Conservation (phyloP, 176 grass and related monocot species). For the Pontederia crassipes region DNA sequence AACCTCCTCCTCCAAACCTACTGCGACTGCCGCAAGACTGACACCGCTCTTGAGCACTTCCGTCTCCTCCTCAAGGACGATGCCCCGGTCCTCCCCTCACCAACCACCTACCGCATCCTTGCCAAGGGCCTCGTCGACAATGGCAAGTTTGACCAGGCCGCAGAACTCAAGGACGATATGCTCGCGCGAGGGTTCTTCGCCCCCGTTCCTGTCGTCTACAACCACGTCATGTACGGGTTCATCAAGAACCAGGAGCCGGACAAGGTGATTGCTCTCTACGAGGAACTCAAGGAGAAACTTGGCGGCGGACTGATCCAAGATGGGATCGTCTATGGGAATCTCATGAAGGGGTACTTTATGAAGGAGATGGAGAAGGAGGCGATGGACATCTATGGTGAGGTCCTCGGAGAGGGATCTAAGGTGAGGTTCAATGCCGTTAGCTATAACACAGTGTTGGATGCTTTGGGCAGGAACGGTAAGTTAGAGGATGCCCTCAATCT, state of each 20-base stretch:
- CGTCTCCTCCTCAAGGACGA: constrained; percentile 50
- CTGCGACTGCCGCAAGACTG: constrained; percentile 41
- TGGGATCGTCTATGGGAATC: constrained; percentile 64
- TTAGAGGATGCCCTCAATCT: constrained; percentile 51
- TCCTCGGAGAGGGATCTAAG: constrained; percentile 25
- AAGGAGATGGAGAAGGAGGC: constrained; percentile 57
- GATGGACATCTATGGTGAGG: constrained; percentile 43
- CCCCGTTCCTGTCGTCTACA: constrained; percentile 60
- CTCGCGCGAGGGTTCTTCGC: constrained; percentile 45
- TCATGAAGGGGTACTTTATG: constrained; percentile 71
- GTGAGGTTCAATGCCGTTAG: constrained; percentile 43
- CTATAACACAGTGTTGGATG: constrained; percentile 49
- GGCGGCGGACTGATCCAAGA: constrained; percentile 36
- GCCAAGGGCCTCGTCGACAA: constrained; percentile 56
- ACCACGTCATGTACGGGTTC: constrained; percentile 49
- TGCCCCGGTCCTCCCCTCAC: constrained; percentile 46
- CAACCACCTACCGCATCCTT: constrained; percentile 67
- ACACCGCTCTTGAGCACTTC: constrained; percentile 62
- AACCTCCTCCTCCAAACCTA: constrained; percentile 72
- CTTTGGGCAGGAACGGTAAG: constrained; percentile 42
- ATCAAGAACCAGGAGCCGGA: constrained; percentile 27
- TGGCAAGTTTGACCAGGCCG: constrained; percentile 39
- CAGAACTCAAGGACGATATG: constrained; percentile 67
- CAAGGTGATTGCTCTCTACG: constrained; percentile 40
- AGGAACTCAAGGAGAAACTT: constrained; percentile 51